These are phyloP conservation scores for Diaporthe destruens DNA, from an alignment of 2,329 filamentous ascomycete genomes.

Conservation along the genomic window DNA sequence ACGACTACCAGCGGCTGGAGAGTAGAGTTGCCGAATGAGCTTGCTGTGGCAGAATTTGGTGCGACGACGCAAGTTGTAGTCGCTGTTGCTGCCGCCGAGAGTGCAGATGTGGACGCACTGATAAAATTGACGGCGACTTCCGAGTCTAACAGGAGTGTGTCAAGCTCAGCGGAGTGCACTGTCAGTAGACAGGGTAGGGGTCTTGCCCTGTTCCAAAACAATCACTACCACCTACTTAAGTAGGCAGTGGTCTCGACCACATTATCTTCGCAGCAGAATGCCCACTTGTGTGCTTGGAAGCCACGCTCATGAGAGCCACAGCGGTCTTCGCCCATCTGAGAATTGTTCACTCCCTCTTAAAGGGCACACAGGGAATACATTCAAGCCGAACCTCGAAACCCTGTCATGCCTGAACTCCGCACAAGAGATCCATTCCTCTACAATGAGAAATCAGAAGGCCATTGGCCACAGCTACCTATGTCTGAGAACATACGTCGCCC, in stretches of 20 bases:
- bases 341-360: not conserved
- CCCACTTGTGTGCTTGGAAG: not conserved
- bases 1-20: conserved; percentile 58
- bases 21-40: conserved; percentile 56
- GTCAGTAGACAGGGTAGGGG: conserved; percentile 42
- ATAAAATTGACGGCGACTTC: conserved; percentile 60
- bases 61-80: conserved; percentile 54
- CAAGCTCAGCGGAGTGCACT: conserved; percentile 49
- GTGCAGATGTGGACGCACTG: conserved; percentile 52
- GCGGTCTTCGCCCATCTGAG: not conserved
- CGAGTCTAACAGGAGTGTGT: conserved; percentile 55
- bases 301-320: not conserved
- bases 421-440: not conserved
- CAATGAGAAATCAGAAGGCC: not conserved
- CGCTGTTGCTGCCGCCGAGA: conserved; percentile 53
- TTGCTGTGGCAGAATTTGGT: conserved; percentile 58
- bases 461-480: not conserved
- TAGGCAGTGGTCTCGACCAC: not conserved
- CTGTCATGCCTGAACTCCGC: not conserved
- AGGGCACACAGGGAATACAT: not conserved
- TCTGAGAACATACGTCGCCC: too few species aligned
- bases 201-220: not conserved
- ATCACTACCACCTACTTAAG: too few species aligned
- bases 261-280: not conserved
- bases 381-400: not conserved